Evolutionary conservation across 2,329 filamentous ascomycete genomes (phyloP).

Genomic region (Scortechinia acanthostroma): DNA sequence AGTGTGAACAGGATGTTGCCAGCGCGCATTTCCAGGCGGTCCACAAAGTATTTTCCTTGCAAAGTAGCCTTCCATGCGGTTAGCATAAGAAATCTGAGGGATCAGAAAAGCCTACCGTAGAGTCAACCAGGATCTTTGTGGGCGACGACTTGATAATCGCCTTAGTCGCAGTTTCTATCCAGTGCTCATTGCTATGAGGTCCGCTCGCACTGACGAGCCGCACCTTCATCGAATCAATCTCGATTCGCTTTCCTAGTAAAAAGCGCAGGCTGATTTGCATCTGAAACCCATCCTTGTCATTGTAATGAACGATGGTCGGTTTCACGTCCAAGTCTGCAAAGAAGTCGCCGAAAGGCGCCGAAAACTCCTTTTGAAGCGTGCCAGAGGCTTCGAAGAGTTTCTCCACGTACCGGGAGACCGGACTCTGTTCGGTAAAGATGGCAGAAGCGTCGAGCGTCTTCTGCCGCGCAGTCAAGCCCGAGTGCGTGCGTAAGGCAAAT

Average conservation of each 20-base stretch:
- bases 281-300: constrained; percentile 1
- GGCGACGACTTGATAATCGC: neutral
- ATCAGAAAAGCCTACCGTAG: neutral
- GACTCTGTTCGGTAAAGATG: too few relatives aligned
- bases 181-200: neutral
- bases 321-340: neutral
- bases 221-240: neutral
- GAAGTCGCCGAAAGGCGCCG: neutral
- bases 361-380: neutral
- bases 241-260: neutral
- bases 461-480: neutral
- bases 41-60: constrained; percentile 1
- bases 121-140: neutral
- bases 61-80: neutral
- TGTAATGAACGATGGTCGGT: neutral
- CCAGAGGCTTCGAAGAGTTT: neutral
- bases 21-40: neutral
- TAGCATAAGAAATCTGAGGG: neutral
- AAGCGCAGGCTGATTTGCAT: neutral
- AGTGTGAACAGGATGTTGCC: neutral
- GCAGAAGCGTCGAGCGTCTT: neutral
- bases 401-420: neutral
- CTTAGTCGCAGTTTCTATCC: neutral
- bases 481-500: neutral
- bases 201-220: neutral